These are phyloP conservation scores for Knufia fluminis DNA, from an alignment of 2,329 filamentous ascomycete species.

Conservation along the genomic window DNA sequence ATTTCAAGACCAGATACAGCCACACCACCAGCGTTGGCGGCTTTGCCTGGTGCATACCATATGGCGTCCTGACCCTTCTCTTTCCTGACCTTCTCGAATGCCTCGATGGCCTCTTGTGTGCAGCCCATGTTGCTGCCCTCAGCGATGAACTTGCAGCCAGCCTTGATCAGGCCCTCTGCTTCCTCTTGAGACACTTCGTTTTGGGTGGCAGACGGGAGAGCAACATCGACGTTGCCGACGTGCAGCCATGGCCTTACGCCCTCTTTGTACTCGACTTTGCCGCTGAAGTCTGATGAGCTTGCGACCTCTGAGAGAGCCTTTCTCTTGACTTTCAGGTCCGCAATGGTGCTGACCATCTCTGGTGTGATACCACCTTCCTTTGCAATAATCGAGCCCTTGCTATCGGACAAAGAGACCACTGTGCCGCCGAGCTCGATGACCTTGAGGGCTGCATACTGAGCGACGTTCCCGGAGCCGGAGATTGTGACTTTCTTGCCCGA, in stretches of 20 bases:
- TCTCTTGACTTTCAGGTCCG: slow-evolving; percentile 75
- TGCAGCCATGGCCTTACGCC: slow-evolving; percentile 87
- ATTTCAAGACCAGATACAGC: slow-evolving; percentile 97
- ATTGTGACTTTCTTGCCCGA: slow-evolving; percentile 88
- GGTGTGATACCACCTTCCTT: slow-evolving; percentile 64
- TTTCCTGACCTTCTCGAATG: slow-evolving; percentile 72
- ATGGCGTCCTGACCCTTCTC: slow-evolving; percentile 60
- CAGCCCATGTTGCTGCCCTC: slow-evolving; percentile 99
- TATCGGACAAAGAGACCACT: slow-evolving; percentile 89
- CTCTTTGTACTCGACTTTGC: slow-evolving; percentile 74
- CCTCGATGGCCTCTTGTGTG: slow-evolving; percentile 87
- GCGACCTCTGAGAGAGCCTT: slow-evolving; percentile 69
- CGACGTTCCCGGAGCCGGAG: slow-evolving; percentile 95
- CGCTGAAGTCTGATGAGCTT: slow-evolving; percentile 44
- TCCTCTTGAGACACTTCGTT: slow-evolving; percentile 94
- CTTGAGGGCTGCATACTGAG: slow-evolving; percentile 94
- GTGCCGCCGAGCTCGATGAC: slow-evolving; percentile 89
- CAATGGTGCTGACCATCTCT: slow-evolving; percentile 70
- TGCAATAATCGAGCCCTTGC: slow-evolving; percentile 73
- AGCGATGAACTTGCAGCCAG: slow-evolving; percentile 75
- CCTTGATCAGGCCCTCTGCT: slow-evolving; percentile 68
- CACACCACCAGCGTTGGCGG: slow-evolving; percentile 93
- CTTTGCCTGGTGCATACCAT: slow-evolving; percentile 97
- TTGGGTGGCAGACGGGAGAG: slow-evolving; percentile 87
- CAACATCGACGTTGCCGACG: slow-evolving; percentile 81